Evolutionary conservation across 768 basidiomycete species (phyloP).

Genomic region (Kwoniella botswanensis): DNA sequence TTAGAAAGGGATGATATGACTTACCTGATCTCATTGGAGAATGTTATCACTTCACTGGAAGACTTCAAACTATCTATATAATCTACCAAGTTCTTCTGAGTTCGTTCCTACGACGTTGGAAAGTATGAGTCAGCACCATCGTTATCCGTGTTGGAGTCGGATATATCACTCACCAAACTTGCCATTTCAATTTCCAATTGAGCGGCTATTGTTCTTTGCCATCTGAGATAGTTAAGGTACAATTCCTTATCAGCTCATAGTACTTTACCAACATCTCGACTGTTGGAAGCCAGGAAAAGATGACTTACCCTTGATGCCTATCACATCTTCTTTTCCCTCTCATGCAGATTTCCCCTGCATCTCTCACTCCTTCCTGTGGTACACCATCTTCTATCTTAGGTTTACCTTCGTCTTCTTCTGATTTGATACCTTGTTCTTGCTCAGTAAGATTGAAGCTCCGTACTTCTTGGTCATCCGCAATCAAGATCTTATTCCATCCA

Average conservation of each 20-base stretch:
- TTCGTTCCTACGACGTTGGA: constrained; percentile 1
- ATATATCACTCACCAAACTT: constrained; percentile 25
- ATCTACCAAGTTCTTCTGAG: constrained; percentile 1
- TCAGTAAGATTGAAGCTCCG: constrained; percentile 7
- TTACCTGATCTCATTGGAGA: constrained; percentile 9
- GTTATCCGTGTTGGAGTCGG: too few species aligned
- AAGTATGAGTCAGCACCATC: not conserved
- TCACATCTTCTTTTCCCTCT: constrained; percentile 37
- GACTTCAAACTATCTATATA: constrained; percentile 6
- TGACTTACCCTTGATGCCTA: constrained; percentile 42
- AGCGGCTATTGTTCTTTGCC: constrained; percentile 41
- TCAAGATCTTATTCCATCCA: constrained; percentile 39
- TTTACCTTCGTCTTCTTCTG: not conserved
- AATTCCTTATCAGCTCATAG: constrained; percentile 5
- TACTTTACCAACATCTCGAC: not conserved
- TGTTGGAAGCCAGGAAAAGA: not conserved
- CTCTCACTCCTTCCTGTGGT: not conserved
- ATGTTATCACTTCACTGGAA: not conserved
- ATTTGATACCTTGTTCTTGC: not conserved
- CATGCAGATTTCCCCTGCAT: constrained; percentile 17
- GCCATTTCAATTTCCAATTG: constrained; percentile 35
- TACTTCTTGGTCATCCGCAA: constrained; percentile 39
- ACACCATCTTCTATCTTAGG: not conserved
- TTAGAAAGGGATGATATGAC: not conserved
- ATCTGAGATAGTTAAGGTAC: constrained; percentile 17